Evolutionary conservation across 192 early-diverging fungal genomes (phyloP).

Genomic region (Lobosporangium transversale): DNA sequence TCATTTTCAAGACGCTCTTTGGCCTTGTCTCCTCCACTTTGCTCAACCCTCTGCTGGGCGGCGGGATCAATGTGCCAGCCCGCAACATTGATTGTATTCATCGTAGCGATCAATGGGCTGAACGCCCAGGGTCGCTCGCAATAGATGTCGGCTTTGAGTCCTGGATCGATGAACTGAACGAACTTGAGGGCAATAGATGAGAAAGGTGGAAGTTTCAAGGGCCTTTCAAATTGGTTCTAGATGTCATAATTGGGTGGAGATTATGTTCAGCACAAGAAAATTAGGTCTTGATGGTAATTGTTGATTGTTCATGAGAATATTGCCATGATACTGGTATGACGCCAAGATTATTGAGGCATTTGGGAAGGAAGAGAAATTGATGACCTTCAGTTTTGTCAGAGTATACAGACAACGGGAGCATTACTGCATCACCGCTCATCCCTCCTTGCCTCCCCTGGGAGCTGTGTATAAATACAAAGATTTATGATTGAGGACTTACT

Average conservation of each 20-base stretch:
- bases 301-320: not conserved
- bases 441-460: too few species aligned
- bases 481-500: constrained; percentile 32
- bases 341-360: too few species aligned
- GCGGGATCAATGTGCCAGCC: constrained; percentile 35
- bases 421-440: too few species aligned
- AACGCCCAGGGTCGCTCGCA: constrained; percentile 77
- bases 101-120: constrained; percentile 74
- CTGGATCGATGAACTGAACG: constrained; percentile 80
- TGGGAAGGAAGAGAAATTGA: too few species aligned
- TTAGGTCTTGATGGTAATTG: not conserved
- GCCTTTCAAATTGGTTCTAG: constrained; percentile 74
- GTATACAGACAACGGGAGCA: too few species aligned
- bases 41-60: constrained; percentile 23
- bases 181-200: constrained; percentile 78
- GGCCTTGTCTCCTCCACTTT: constrained; percentile 14
- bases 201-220: constrained; percentile 73
- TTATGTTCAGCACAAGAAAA: not conserved
- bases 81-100: constrained; percentile 74
- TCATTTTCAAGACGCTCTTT: constrained; percentile 26
- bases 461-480: too few species aligned
- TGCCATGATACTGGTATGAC: too few species aligned
- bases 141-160: constrained; percentile 75
- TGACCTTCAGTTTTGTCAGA: too few species aligned
- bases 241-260: not conserved